A percentile compares a stretch with the other conserved stretches of the same genome.
Evolutionary conservation across 2,329 filamentous ascomycete species (phyloP).

Genomic region (Falciphora oryzae): DNA sequence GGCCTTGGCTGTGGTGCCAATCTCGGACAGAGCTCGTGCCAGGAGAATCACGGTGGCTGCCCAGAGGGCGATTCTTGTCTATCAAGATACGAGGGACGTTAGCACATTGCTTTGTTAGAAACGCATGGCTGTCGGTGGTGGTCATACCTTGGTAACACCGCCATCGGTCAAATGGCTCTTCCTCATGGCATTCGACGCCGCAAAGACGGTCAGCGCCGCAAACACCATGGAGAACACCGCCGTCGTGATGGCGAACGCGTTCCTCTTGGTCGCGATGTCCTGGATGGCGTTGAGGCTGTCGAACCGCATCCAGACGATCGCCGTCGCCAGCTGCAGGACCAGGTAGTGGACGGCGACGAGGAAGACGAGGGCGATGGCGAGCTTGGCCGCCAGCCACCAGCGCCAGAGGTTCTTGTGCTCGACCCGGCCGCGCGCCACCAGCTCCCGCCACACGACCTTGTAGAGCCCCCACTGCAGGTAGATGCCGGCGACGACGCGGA

Average conservation of each 20-base stretch:
- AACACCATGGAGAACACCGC: conserved; percentile 12
- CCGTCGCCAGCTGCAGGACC: conserved; percentile 14
- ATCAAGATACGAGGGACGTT: not conserved
- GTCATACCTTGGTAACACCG: not conserved
- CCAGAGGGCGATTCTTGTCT: not conserved
- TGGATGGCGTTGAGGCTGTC: conserved; percentile 16
- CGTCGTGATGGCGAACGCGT: conserved; percentile 15
- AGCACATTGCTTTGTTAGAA: too few species aligned
- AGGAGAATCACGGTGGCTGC: not conserved
- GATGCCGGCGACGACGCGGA: conserved; percentile 15
- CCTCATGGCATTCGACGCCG: not conserved
- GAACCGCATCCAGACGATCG: conserved; percentile 17
- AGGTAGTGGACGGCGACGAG: conserved; percentile 16
- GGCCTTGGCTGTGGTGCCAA: not conserved
- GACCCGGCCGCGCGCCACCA: not conserved
- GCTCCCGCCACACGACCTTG: conserved; percentile 15
- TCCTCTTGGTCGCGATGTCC: conserved; percentile 18
- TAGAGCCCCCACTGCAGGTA: conserved; percentile 17
- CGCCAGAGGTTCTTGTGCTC: not conserved
- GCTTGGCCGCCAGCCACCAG: conserved; percentile 12
- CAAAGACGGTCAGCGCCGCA: not conserved
- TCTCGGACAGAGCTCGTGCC: not conserved
- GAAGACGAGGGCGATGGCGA: conserved; percentile 13
- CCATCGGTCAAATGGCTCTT: not conserved
- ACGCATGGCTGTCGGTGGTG: too few species aligned